phyloP scores from a whole-genome alignment of 495 filamentous ascomycete species.

The Penicillium cosmopolitanum region DNA sequence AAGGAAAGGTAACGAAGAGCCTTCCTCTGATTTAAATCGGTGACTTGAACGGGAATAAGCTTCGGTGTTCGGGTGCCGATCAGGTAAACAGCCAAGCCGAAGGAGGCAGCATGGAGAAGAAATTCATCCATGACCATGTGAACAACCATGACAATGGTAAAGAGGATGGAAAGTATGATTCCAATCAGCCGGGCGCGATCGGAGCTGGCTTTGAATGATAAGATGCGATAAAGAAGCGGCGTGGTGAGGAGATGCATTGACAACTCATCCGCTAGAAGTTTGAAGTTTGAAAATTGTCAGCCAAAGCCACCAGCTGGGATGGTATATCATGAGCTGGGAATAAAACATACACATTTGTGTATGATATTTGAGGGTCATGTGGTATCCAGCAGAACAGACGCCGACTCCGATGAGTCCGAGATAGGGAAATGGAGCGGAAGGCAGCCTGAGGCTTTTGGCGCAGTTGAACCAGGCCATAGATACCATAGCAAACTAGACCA shows the following conservation, averaged over 20 bases:
- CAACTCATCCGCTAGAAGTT: conserved; percentile 33
- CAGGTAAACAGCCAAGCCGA: conserved; percentile 29
- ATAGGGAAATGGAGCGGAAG: conserved; percentile 32
- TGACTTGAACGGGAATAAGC: conserved; percentile 27
- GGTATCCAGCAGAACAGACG: conserved; percentile 35
- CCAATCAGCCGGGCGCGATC: conserved; percentile 21
- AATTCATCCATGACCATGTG: conserved; percentile 41
- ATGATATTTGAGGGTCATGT: conserved; percentile 41
- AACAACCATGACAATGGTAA: conserved; percentile 34
- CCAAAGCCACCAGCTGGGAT: background rate
- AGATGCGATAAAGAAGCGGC: conserved; percentile 34
- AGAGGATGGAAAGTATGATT: conserved; percentile 18
- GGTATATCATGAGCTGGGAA: background rate
- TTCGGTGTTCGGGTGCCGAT: conserved; percentile 27
- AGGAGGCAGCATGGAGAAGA: conserved; percentile 30
- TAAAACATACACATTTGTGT: conserved; percentile 39
- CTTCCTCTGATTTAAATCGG: conserved; percentile 16
- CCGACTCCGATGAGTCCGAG: conserved; percentile 38
- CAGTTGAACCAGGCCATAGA: conserved; percentile 32
- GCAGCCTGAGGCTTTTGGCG: conserved; percentile 15
- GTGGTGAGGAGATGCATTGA: conserved; percentile 43
- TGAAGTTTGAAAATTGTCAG: background rate
- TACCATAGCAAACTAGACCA: conserved; percentile 27
- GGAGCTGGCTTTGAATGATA: conserved; percentile 29
- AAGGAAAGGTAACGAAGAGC: conserved; percentile 21